These are phyloP conservation scores for Pavlovales sp. DNA, from an alignment of 208 protist genomes.

Conservation along the genomic window DNA sequence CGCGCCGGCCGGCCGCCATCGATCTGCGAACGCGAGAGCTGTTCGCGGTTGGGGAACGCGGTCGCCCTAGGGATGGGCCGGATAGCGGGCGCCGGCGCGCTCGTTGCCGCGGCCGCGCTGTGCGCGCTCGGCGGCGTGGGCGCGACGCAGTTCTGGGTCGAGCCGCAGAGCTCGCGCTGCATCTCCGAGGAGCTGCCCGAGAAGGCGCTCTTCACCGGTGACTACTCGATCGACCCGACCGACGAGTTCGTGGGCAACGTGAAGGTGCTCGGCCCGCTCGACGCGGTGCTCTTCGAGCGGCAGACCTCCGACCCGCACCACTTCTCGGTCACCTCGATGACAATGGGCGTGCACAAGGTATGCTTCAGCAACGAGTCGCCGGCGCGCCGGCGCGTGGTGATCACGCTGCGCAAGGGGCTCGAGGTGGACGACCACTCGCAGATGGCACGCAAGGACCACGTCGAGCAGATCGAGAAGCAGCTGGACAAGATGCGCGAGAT, in stretches of 20 bases:
- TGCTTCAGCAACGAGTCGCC: background rate
- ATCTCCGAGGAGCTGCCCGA: background rate
- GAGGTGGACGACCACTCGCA: background rate
- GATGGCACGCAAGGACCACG: background rate
- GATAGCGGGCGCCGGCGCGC: too few relatives aligned
- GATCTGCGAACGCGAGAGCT: too few relatives aligned
- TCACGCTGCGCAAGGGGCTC: background rate
- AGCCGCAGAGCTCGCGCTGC: background rate
- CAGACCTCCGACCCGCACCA: background rate
- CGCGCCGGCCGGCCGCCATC: too few relatives aligned
- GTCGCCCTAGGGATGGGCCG: too few relatives aligned
- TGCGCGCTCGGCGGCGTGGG: too few relatives aligned
- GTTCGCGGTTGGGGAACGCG: too few relatives aligned
- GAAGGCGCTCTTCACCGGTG: background rate
- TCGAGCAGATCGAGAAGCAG: slow-evolving; percentile 10
- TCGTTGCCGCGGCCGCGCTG: too few relatives aligned
- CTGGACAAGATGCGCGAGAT: slow-evolving; percentile 16
- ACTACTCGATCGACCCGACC: background rate
- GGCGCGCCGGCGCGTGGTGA: background rate
- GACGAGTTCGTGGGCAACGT: background rate
- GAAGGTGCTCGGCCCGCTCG: background rate
- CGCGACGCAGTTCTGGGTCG: background rate
- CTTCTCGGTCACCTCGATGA: background rate
- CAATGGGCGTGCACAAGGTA: background rate
- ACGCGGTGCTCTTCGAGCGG: background rate